A percentile compares a stretch with the other conserved stretches of the same genome.
These are phyloP conservation scores for Boletus vermiculosoides DNA, from an alignment of 768 basidiomycete genomes.

Conservation along the genomic window DNA sequence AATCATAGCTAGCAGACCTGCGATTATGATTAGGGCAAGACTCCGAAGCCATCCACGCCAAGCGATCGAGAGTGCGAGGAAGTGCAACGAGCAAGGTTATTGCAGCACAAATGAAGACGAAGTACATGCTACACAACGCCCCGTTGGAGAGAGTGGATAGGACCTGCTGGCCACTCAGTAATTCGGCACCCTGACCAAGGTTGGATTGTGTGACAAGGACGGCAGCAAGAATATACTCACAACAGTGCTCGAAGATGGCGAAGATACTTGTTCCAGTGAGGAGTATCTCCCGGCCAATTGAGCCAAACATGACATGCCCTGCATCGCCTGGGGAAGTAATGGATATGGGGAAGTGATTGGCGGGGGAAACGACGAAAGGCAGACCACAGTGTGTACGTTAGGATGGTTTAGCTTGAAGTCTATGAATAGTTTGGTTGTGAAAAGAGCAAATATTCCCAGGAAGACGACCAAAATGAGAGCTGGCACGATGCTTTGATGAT, in stretches of 20 bases:
- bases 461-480: constrained; percentile 6
- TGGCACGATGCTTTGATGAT: constrained; percentile 5
- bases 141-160: constrained; percentile 47
- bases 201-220: not conserved
- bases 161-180: constrained; percentile 54
- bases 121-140: constrained; percentile 45
- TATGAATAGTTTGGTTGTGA: constrained; percentile 46
- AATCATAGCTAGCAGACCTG: constrained; percentile 50
- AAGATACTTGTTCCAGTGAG: constrained; percentile 2
- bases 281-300: constrained; percentile 4
- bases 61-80: constrained; percentile 26
- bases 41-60: constrained; percentile 48
- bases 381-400: constrained; percentile 52
- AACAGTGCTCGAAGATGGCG: not conserved
- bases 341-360: not conserved
- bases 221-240: not conserved
- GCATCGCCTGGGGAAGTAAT: constrained; percentile 1
- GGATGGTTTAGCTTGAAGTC: constrained; percentile 40
- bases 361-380: not conserved
- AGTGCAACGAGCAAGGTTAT: constrained; percentile 6
- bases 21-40: constrained; percentile 40
- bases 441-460: constrained; percentile 2
- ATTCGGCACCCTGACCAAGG: not conserved
- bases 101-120: constrained; percentile 46
- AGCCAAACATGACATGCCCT: constrained; percentile 4